A percentile compares a stretch with the other conserved stretches of the same genome.
These are phyloP conservation scores for Euphrasia confusa DNA, from an alignment of 257 asterid genomes.

Conservation along the genomic window DNA sequence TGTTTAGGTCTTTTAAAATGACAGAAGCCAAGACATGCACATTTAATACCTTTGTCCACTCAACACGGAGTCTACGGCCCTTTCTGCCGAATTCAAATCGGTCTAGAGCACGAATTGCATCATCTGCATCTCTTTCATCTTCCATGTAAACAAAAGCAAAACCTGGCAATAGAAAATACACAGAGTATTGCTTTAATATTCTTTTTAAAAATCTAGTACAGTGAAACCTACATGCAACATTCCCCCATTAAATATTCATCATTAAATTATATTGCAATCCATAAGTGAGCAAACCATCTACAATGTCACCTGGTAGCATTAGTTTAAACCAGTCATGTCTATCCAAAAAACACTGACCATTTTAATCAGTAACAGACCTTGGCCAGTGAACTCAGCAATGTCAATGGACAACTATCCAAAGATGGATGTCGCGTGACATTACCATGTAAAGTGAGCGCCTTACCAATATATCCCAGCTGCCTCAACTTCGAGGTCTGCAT, in stretches of 20 bases:
- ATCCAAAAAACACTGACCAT: conserved; percentile 42
- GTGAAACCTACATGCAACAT: conserved; percentile 18
- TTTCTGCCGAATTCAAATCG: conserved; percentile 71
- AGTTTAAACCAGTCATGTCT: conserved; percentile 36
- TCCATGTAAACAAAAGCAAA: conserved; percentile 71
- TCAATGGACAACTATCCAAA: conserved; percentile 48
- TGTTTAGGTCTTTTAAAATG: background rate
- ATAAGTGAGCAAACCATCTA: conserved; percentile 30
- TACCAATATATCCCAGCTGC: conserved; percentile 49
- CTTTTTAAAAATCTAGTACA: conserved; percentile 2
- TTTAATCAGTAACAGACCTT: conserved; percentile 67
- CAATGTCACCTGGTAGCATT: conserved; percentile 33
- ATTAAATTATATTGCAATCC: conserved; percentile 19
- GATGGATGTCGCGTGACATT: conserved; percentile 53
- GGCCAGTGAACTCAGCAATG: conserved; percentile 51
- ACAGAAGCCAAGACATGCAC: conserved; percentile 3
- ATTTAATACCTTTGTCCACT: conserved; percentile 76
- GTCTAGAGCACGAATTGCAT: conserved; percentile 78
- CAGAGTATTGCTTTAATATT: background rate
- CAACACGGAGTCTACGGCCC: conserved; percentile 82
- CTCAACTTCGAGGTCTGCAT: conserved; percentile 56
- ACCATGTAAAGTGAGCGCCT: conserved; percentile 48
- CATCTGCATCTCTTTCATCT: conserved; percentile 84
- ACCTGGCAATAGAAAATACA: conserved; percentile 26
- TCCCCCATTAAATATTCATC: conserved; percentile 19